Percentiles rank a stretch among this genome's conserved stretches.
Conservation (phyloP, 495 filamentous ascomycete genomes). For the Tuber melanosporum region DNA sequence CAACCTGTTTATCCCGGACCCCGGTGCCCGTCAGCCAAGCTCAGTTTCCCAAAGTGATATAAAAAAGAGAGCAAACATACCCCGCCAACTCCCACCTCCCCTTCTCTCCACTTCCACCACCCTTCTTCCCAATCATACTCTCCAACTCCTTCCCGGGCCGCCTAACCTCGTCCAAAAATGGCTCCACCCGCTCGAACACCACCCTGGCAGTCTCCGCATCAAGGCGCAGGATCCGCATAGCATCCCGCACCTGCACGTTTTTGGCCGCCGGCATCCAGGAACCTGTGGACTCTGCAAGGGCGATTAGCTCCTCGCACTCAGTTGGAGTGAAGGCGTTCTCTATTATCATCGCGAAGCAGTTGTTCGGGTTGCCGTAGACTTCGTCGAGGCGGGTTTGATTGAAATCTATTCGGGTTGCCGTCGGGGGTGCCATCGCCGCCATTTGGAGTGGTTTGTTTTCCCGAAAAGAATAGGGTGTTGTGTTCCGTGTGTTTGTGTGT, state of each 20-base stretch:
- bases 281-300: constrained; percentile 46
- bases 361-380: constrained; percentile 43
- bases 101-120: constrained; percentile 39
- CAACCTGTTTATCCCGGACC: constrained; percentile 45
- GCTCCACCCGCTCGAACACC: constrained; percentile 50
- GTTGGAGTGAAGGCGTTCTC: constrained; percentile 51
- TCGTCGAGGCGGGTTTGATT: constrained; percentile 43
- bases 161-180: constrained; percentile 46
- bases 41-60: neutral
- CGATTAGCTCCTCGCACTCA: constrained; percentile 51
- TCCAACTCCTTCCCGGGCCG: constrained; percentile 19
- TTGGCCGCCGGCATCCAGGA: constrained; percentile 37
- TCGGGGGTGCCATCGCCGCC: neutral
- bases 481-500: neutral
- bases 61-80: constrained; percentile 16
- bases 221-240: constrained; percentile 59
- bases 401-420: constrained; percentile 45
- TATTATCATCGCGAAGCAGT: constrained; percentile 51
- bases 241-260: constrained; percentile 46
- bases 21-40: neutral
- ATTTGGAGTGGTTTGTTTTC: neutral
- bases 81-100: constrained; percentile 42
- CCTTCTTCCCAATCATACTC: constrained; percentile 21
- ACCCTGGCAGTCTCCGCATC: constrained; percentile 48
- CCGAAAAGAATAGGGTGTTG: neutral